Conservation (phyloP, 306 rosid species). For the Glycyrrhiza uralensis region DNA sequence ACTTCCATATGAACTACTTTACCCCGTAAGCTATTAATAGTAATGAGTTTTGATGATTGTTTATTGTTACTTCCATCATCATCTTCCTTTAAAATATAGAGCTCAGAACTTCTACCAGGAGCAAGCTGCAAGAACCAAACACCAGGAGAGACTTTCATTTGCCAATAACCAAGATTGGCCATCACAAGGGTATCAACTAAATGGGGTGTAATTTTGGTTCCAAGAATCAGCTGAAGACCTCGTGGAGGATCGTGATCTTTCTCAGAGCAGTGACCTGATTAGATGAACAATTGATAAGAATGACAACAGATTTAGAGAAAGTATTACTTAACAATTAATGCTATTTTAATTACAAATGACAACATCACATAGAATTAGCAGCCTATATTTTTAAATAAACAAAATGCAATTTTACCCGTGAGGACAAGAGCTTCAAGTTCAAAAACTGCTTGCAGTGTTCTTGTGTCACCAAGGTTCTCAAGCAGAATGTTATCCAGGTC, state of each 20-base stretch:
- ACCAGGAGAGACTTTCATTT: conserved; percentile 99
- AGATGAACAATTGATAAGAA: conserved; percentile 25
- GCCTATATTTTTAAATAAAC: background rate
- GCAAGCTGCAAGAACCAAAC: conserved; percentile 99
- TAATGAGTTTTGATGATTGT: conserved; percentile 67
- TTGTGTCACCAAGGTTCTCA: conserved; percentile 89
- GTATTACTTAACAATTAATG: background rate
- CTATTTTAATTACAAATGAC: conserved; percentile 1
- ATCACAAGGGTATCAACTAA: conserved; percentile 95
- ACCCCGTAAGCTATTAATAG: conserved; percentile 84
- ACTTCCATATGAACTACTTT: conserved; percentile 93
- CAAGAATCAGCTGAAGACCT: conserved; percentile 96
- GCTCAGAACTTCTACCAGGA: conserved; percentile 96
- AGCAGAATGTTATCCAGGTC: conserved; percentile 98
- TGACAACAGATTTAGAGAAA: background rate
- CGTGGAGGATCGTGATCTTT: conserved; percentile 90
- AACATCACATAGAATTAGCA: background rate
- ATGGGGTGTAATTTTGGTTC: conserved; percentile 81
- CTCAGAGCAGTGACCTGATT: conserved; percentile 95
- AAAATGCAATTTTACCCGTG: conserved; percentile 57
- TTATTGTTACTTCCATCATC: conserved; percentile 52
- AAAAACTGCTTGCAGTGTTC: conserved; percentile 90
- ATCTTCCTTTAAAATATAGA: conserved; percentile 71
- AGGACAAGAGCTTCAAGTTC: conserved; percentile 99
- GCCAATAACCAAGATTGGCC: conserved; percentile 99